These are phyloP conservation scores for Ampelocalamus luodianensis DNA, from an alignment of 176 grass and related monocot genomes.

Conservation along the genomic window DNA sequence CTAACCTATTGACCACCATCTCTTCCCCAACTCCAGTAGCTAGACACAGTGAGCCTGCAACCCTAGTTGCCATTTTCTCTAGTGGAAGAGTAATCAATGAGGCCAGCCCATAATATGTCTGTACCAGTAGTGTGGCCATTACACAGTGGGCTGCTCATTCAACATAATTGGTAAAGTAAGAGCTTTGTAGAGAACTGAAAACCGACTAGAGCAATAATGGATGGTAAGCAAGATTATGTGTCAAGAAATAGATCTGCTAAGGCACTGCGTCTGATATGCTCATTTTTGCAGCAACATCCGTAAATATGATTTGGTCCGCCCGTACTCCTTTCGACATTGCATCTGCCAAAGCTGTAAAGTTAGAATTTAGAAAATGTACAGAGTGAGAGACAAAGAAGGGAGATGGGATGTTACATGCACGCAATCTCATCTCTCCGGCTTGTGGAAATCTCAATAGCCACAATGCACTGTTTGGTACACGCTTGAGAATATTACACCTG, in stretches of 20 bases:
- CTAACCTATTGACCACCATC: conserved; percentile 61
- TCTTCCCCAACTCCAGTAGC: conserved; percentile 75
- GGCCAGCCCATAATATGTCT: conserved; percentile 82
- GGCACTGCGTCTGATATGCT: conserved; percentile 78
- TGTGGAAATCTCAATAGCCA: conserved; percentile 88
- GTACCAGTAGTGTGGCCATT: conserved; percentile 89
- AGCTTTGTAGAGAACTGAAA: background rate
- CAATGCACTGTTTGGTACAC: conserved; percentile 73
- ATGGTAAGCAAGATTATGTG: conserved; percentile 46
- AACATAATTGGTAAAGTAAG: conserved; percentile 15
- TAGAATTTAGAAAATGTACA: background rate
- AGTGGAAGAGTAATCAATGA: conserved; percentile 84
- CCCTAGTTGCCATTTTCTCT: conserved; percentile 94
- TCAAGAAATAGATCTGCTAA: conserved; percentile 91
- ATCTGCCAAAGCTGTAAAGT: conserved; percentile 14
- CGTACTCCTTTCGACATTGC: conserved; percentile 8
- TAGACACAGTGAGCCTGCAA: conserved; percentile 82
- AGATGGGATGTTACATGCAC: background rate
- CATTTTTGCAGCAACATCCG: conserved; percentile 82
- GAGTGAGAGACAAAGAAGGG: background rate
- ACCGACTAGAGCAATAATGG: background rate
- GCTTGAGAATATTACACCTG: conserved; percentile 88
- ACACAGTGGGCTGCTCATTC: conserved; percentile 62
- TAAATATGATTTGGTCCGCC: conserved; percentile 81
- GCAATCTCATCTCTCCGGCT: conserved; percentile 59